A percentile compares a stretch with the other conserved stretches of the same genome.
Evolutionary conservation across 2,329 filamentous ascomycete species (phyloP).

Genomic region (Fusarium veterinarium): DNA sequence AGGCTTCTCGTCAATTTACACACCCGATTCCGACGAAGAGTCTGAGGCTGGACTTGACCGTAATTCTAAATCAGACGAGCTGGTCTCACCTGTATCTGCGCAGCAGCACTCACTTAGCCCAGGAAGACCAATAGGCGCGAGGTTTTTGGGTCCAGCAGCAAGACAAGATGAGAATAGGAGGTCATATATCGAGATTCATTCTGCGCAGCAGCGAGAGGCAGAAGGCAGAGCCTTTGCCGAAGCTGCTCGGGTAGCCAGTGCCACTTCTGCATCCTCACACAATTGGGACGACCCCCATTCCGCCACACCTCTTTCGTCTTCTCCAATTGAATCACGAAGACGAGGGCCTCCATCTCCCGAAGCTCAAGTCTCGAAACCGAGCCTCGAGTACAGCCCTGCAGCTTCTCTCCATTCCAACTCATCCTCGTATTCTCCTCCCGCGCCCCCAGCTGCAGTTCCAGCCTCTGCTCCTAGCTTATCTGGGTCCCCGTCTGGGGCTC

Average conservation of each 20-base stretch:
- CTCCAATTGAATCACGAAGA: conserved; percentile 41
- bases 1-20: conserved; percentile 45
- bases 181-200: conserved; percentile 69
- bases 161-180: conserved; percentile 64
- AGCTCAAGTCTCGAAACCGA: conserved; percentile 36
- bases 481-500: conserved; percentile 1
- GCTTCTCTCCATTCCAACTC: conserved; percentile 51
- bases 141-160: conserved; percentile 56
- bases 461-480: conserved; percentile 6
- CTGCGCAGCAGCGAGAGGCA: conserved; percentile 69
- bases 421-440: conserved; percentile 46
- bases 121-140: conserved; percentile 48
- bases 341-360: conserved; percentile 46
- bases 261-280: conserved; percentile 48
- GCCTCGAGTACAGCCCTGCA: conserved; percentile 57
- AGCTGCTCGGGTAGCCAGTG: conserved; percentile 54
- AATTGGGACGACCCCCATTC: conserved; percentile 50
- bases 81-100: conserved; percentile 30
- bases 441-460: conserved; percentile 21
- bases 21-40: conserved; percentile 36
- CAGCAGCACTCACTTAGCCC: conserved; percentile 47
- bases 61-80: conserved; percentile 29
- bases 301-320: conserved; percentile 39
- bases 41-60: conserved; percentile 21
- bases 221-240: conserved; percentile 70